Conservation (phyloP, 1,284 basidiomycete species). For the Boletus calvinii region DNA sequence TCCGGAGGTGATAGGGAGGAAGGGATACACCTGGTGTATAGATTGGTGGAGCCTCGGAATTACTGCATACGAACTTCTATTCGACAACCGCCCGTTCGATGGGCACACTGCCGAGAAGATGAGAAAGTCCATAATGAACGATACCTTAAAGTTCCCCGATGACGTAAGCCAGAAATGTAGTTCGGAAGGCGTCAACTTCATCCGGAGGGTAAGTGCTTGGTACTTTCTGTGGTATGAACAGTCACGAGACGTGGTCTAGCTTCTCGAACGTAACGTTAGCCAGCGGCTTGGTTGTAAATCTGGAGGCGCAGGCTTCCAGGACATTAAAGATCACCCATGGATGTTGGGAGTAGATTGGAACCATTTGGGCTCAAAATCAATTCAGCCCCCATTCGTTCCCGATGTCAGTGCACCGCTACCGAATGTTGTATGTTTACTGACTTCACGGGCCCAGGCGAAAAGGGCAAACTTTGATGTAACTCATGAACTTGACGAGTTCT, state of each 20-base stretch:
- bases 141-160: slow-evolving; percentile 63
- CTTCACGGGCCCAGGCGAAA: slow-evolving; percentile 60
- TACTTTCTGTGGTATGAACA: slow-evolving; percentile 6
- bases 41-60: slow-evolving; percentile 97
- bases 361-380: slow-evolving; percentile 70
- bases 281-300: slow-evolving; percentile 81
- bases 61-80: slow-evolving; percentile 86
- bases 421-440: slow-evolving; percentile 10
- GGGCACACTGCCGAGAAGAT: slow-evolving; percentile 84
- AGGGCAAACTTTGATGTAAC: slow-evolving; percentile 97
- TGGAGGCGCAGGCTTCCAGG: slow-evolving; percentile 64
- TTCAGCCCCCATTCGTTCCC: slow-evolving; percentile 85
- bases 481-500: slow-evolving; percentile 94
- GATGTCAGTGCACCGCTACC: slow-evolving; percentile 58
- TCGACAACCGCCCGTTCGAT: slow-evolving; percentile 86
- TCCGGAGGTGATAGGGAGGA: slow-evolving; percentile 79
- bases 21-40: slow-evolving; percentile 84
- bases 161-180: slow-evolving; percentile 47
- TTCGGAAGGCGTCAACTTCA: slow-evolving; percentile 40
- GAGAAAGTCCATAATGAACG: slow-evolving; percentile 77
- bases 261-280: slow-evolving; percentile 81
- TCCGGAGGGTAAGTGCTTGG: slow-evolving; percentile 48
- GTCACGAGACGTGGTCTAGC: slow-evolving; percentile 44
- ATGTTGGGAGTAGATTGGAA: slow-evolving; percentile 83
- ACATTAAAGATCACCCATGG: slow-evolving; percentile 86